Base-by-base conservation (phyloP, 2,329 filamentous ascomycete species). In the Aspergillus quadrilineatus region DNA sequence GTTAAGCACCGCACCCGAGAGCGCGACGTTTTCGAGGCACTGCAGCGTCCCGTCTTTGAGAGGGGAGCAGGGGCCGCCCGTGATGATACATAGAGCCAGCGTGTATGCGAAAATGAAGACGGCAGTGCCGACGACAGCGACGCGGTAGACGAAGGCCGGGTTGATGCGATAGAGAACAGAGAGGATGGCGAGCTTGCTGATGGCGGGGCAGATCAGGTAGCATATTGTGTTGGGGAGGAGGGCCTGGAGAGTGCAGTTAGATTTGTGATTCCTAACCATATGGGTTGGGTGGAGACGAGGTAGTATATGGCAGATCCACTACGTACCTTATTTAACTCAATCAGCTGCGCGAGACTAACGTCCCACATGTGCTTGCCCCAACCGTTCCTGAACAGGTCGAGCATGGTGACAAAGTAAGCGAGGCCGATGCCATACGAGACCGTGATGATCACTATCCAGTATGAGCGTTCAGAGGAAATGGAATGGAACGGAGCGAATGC, bases 41-140 rank as follows among this genome's bases (percentile, higher is more conserved):
- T 6, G 36, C 62, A 77, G 79, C 83, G 46, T 60, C 26, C 55
- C 58, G n/a, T 39, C 36, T 43, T 57, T 53, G n/a, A 60, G 52
- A 9, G 58, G 58, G 32, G 41, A 58, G n/a, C 58, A 60, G 39
- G 58, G 58, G 1, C 47, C 55, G 28, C 58, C 58, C 2, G 58
- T 60, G 51, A 60, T 60, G 30, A 50, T 49, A 52, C 58, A 60
- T 10, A 58, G 29, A 3, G 48, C 37, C 51, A 57, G 34, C 0
- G 58, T 60, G 28, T 60, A 60, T 45, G 30, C 48, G 36, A 50
- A 29, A 22, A 50, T 41, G 15, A 50, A 39, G 17, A 47, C 54
- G 12, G 48, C 50, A 17, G 51, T 34, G 30, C 14, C 47, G 26
- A 39, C 45, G 34, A 55, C 42, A 6, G 46, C 43, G 12, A 46